Conservation (phyloP, 1,284 basidiomycete species). For the Testicularia cyperi region DNA sequence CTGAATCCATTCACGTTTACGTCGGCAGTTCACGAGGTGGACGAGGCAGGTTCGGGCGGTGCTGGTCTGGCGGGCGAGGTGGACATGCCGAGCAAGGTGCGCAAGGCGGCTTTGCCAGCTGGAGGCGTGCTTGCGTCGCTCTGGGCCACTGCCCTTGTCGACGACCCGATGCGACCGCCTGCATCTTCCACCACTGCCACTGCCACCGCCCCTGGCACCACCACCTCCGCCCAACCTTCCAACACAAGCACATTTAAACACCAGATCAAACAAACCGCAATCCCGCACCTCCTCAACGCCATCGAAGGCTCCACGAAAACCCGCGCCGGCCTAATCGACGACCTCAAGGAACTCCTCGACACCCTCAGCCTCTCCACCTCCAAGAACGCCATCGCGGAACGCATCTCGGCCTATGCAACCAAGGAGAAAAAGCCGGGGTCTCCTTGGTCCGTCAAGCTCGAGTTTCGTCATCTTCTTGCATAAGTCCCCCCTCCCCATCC, state of each 20-base stretch:
- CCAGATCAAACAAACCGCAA: constrained; percentile 24
- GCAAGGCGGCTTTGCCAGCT: constrained; percentile 1
- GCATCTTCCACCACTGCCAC: background rate
- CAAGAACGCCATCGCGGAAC: constrained; percentile 46
- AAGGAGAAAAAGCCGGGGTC: constrained; percentile 40
- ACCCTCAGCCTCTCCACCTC: constrained; percentile 29
- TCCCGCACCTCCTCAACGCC: constrained; percentile 29
- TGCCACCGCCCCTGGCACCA: constrained; percentile 1
- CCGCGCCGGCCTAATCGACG: constrained; percentile 45
- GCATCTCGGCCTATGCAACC: constrained; percentile 34
- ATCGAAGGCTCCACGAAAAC: constrained; percentile 49
- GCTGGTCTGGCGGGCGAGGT: background rate
- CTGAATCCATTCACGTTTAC: constrained; percentile 54
- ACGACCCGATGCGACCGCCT: background rate
- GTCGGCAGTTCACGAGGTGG: constrained; percentile 3
- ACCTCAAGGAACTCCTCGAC: constrained; percentile 46
- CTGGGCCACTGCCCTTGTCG: no score
- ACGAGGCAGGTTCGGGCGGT: constrained; percentile 3
- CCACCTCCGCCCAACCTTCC: background rate
- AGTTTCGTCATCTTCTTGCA: constrained; percentile 4
- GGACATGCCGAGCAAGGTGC: constrained; percentile 8
- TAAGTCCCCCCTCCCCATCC: no score
- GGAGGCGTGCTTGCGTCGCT: constrained; percentile 29
- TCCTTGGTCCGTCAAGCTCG: constrained; percentile 44
- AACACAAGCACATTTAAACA: constrained; percentile 13